Percentiles rank a stretch among this genome's conserved stretches.
These are phyloP conservation scores for Ramularia endophylla DNA, from an alignment of 2,329 filamentous ascomycete genomes.

Conservation along the genomic window DNA sequence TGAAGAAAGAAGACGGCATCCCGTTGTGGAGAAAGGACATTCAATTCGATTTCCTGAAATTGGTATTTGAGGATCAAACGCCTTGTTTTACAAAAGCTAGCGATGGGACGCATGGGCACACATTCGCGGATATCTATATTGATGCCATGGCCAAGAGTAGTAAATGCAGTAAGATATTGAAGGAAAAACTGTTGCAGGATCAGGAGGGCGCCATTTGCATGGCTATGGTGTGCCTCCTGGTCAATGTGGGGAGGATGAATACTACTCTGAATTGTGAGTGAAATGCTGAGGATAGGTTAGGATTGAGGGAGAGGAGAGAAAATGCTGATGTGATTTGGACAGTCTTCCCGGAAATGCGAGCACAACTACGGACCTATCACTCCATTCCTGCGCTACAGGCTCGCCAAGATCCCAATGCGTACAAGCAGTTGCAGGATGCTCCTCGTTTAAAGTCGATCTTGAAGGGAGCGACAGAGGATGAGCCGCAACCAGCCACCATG, in stretches of 20 bases:
- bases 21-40: slow-evolving; percentile 84
- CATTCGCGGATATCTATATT: slow-evolving; percentile 93
- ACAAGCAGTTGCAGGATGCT: slow-evolving; percentile 97
- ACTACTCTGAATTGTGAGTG: slow-evolving; percentile 89
- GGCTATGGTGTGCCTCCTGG: slow-evolving; percentile 97
- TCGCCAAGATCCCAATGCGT: slow-evolving; percentile 88
- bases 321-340: slow-evolving; percentile 7
- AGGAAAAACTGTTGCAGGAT: slow-evolving; percentile 92
- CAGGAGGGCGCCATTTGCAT: slow-evolving; percentile 90
- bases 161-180: slow-evolving; percentile 97
- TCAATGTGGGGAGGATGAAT: slow-evolving; percentile 98
- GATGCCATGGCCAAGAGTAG: slow-evolving; percentile 98
- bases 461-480: slow-evolving; percentile 94
- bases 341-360: slow-evolving; percentile 99
- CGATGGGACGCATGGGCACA: slow-evolving; percentile 65
- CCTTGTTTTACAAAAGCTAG: slow-evolving; percentile 88
- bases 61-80: slow-evolving; percentile 69
- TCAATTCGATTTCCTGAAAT: slow-evolving; percentile 77
- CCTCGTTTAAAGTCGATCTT: slow-evolving; percentile 94
- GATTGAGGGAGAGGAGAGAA: no score
- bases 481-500: slow-evolving; percentile 71
- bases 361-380: slow-evolving; percentile 94
- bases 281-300: no score
- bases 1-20: slow-evolving; percentile 85
- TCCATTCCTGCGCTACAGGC: slow-evolving; percentile 95